Evolutionary conservation across 768 basidiomycete genomes (phyloP).

Genomic region (Tricholoma matsutake): DNA sequence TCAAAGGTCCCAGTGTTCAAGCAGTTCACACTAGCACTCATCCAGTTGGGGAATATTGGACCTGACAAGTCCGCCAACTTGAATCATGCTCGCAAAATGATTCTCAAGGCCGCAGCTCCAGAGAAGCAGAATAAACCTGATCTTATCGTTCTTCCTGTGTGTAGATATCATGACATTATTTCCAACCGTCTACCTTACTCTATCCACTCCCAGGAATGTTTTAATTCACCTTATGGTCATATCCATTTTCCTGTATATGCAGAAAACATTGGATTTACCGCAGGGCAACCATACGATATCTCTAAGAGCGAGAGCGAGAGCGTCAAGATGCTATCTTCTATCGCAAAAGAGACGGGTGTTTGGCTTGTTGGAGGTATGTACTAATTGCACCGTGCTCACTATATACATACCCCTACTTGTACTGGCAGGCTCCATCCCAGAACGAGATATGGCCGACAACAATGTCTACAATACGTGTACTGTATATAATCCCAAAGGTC

Average conservation of each 20-base stretch:
- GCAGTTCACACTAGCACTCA: constrained; percentile 81
- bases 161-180: constrained; percentile 17
- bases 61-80: constrained; percentile 77
- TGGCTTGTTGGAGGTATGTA: constrained; percentile 91
- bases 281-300: constrained; percentile 57
- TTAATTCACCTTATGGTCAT: constrained; percentile 84
- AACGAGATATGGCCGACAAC: constrained; percentile 57
- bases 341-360: constrained; percentile 70
- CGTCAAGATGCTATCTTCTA: constrained; percentile 75
- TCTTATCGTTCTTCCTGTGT: constrained; percentile 80
- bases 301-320: constrained; percentile 63
- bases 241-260: constrained; percentile 80
- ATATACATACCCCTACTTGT: neutral
- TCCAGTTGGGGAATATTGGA: constrained; percentile 81
- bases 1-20: constrained; percentile 39
- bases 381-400: neutral
- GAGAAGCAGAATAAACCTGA: constrained; percentile 54
- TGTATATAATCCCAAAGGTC: constrained; percentile 81
- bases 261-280: constrained; percentile 66
- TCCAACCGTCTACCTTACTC: constrained; percentile 1
- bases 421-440: constrained; percentile 86
- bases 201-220: constrained; percentile 64
- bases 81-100: constrained; percentile 75
- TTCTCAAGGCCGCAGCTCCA: constrained; percentile 60
- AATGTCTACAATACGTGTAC: constrained; percentile 93